Evolutionary conservation across 768 basidiomycete genomes (phyloP).

Genomic region (Lanmaoa rubissima): DNA sequence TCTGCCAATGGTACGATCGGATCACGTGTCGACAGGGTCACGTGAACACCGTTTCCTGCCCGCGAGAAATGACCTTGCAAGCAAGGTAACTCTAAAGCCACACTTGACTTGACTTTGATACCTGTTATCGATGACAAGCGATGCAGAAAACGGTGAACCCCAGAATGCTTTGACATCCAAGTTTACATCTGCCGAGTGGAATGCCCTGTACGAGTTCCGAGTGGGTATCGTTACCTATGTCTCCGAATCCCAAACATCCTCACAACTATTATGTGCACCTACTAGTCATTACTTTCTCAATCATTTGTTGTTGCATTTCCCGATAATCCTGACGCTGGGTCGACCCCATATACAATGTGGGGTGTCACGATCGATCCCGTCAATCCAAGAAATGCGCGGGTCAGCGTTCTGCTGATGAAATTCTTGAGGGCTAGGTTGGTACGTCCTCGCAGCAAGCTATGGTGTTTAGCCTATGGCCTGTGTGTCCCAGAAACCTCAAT

Average conservation of each 20-base stretch:
- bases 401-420: slow-evolving; percentile 78
- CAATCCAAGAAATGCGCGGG: slow-evolving; percentile 54
- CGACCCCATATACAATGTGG: slow-evolving; percentile 61
- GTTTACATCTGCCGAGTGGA: slow-evolving; percentile 75
- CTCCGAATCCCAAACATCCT: not conserved
- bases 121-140: not conserved
- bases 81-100: too few relatives aligned
- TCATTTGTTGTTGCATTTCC: slow-evolving; percentile 60
- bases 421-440: slow-evolving; percentile 72
- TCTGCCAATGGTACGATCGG: too few relatives aligned
- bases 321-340: slow-evolving; percentile 51
- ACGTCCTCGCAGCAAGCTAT: not conserved
- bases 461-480: not conserved
- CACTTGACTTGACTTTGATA: too few relatives aligned
- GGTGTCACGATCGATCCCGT: slow-evolving; percentile 65
- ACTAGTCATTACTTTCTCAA: slow-evolving; percentile 44
- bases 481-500: slow-evolving; percentile 47
- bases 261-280: slow-evolving; percentile 5
- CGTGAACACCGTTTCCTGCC: too few relatives aligned
- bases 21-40: too few relatives aligned
- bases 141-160: slow-evolving; percentile 44
- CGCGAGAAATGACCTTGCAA: too few relatives aligned
- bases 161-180: slow-evolving; percentile 67
- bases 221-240: slow-evolving; percentile 36
- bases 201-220: slow-evolving; percentile 63